Conservation (phyloP, 2,329 filamentous ascomycete genomes). For the Thielaviopsis musarum region DNA sequence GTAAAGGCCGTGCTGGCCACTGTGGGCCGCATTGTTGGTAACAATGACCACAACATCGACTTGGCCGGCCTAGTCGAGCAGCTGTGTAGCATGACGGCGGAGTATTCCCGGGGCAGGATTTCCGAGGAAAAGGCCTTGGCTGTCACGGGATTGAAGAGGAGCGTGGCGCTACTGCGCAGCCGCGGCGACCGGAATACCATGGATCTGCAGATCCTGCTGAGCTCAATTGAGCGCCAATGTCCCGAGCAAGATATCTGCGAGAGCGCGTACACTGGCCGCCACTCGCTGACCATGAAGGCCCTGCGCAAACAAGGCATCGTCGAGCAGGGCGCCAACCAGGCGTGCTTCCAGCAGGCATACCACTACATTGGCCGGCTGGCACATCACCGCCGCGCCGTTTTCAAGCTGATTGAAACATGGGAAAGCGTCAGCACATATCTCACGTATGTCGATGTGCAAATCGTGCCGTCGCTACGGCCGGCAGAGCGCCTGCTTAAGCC, state of each 20-base stretch:
- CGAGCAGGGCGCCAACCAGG: background rate
- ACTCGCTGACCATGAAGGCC: background rate
- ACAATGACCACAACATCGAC: background rate
- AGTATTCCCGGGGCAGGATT: background rate
- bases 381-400: background rate
- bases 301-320: background rate
- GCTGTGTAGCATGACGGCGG: background rate
- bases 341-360: background rate
- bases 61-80: background rate
- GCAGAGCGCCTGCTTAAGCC: background rate
- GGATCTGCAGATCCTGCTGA: background rate
- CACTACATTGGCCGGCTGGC: slow-evolving; percentile 4
- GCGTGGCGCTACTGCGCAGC: background rate
- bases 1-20: background rate
- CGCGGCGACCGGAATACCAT: too few species aligned
- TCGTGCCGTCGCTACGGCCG: background rate
- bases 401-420: background rate
- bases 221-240: background rate
- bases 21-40: too few species aligned
- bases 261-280: background rate
- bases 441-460: background rate
- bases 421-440: background rate
- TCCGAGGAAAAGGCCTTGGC: background rate
- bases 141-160: background rate
- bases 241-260: background rate